phyloP scores from a whole-genome alignment of 345 rosid genomes.

The Dipteronia dyeriana region DNA sequence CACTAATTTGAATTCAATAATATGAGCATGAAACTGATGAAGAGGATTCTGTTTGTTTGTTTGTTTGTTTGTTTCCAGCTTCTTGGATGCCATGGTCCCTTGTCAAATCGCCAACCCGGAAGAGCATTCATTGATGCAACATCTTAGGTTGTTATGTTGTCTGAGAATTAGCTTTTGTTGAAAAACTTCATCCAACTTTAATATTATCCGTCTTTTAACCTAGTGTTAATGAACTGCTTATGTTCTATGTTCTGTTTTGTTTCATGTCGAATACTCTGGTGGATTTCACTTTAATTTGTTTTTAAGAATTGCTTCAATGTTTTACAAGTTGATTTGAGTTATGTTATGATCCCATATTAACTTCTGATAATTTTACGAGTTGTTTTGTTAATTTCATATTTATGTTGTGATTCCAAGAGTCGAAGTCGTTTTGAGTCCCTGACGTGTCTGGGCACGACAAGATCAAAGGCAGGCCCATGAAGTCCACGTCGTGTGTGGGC shows the following conservation, averaged over 20 bases:
- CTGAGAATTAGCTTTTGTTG: neutral
- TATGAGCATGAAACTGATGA: neutral
- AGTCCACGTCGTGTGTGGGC: too few species aligned
- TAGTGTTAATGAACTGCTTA: neutral
- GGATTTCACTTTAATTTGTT: neutral
- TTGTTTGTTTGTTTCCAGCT: slow-evolving; percentile 44
- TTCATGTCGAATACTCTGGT: neutral
- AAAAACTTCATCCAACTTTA: neutral
- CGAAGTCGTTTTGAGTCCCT: too few species aligned
- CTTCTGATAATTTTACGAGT: neutral
- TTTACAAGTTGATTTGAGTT: neutral
- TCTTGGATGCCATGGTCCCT: slow-evolving; percentile 72
- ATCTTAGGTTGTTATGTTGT: slow-evolving; percentile 24
- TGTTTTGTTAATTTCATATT: too few species aligned
- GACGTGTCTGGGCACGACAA: too few species aligned
- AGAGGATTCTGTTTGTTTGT: neutral
- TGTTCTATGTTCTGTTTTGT: neutral
- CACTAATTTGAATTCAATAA: neutral
- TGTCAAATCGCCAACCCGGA: slow-evolving; percentile 64
- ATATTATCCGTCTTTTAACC: neutral
- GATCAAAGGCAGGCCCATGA: too few species aligned
- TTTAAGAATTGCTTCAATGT: neutral
- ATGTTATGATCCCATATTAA: too few species aligned
- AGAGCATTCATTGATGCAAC: slow-evolving; percentile 48
- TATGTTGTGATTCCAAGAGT: too few species aligned